Conservation (phyloP, 345 rosid genomes). For the Rhodamnia argentea region DNA sequence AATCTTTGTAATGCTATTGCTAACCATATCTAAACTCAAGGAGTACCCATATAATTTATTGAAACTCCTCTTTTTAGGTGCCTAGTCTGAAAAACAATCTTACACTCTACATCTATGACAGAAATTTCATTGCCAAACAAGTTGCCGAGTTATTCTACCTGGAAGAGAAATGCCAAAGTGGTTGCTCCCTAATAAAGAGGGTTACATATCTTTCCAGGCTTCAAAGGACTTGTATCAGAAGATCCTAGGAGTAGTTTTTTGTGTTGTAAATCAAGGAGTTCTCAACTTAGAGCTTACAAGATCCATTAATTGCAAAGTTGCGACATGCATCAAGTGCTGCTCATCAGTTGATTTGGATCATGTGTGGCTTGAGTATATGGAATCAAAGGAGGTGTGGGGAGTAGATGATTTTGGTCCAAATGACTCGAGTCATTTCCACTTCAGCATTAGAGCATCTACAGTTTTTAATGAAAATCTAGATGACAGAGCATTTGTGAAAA, state of each 20-base stretch:
- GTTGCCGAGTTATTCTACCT: not conserved
- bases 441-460: not conserved
- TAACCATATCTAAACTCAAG: no score
- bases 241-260: not conserved
- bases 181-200: not conserved
- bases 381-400: not conserved
- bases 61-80: not conserved
- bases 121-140: not conserved
- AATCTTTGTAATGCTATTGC: not conserved
- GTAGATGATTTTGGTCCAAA: not conserved
- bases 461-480: no score
- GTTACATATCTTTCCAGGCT: not conserved
- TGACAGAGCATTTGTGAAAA: not conserved
- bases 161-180: not conserved
- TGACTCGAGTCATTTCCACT: rapidly evolving
- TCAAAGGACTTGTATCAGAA: not conserved
- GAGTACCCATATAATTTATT: not conserved
- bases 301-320: not conserved
- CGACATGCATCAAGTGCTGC: rapidly evolving
- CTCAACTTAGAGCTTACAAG: not conserved
- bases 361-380: not conserved
- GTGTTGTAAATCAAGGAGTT: not conserved
- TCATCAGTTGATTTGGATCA: not conserved
- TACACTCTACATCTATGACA: not conserved
- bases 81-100: not conserved